A percentile compares a stretch with the other conserved stretches of the same genome.
Conservation (phyloP, 1,139 yeast species). For the Kodamaea plutei region DNA sequence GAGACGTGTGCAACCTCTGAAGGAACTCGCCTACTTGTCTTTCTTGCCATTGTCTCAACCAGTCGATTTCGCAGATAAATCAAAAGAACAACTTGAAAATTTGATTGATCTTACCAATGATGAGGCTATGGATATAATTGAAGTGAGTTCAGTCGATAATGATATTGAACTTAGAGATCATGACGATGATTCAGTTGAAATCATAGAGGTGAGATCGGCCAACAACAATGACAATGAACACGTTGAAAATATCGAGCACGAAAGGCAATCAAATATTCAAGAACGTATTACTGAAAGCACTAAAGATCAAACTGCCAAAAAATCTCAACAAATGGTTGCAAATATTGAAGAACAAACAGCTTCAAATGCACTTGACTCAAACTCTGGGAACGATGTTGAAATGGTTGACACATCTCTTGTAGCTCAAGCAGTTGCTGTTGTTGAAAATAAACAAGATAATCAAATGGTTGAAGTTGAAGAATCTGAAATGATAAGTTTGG, state of each 20-base stretch:
- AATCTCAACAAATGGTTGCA: no score
- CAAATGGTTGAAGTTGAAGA: not conserved
- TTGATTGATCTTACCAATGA: conserved; percentile 9
- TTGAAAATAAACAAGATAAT: not conserved
- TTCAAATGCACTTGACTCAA: not conserved
- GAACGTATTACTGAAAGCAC: not conserved
- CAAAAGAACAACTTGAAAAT: conserved; percentile 8
- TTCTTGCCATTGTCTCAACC: conserved; percentile 71
- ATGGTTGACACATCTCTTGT: not conserved
- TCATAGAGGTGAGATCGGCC: not conserved
- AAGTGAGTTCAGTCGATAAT: conserved; percentile 4
- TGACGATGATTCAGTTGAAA: not conserved
- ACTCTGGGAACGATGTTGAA: conserved; percentile 3
- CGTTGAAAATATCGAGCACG: not conserved
- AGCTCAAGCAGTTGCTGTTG: not conserved
- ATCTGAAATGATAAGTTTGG: conserved; percentile 1
- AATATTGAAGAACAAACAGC: not conserved
- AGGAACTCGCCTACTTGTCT: conserved; percentile 83
- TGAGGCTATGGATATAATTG: conserved; percentile 8
- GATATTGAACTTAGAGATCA: conserved; percentile 4
- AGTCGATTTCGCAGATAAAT: conserved; percentile 42
- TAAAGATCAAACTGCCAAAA: not conserved
- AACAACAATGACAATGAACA: not conserved
- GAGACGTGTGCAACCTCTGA: conserved; percentile 74
- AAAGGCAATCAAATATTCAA: not conserved